A percentile compares a stretch with the other conserved stretches of the same genome.
These are phyloP conservation scores for Myrica gale DNA, from an alignment of 306 rosid species.

Conservation along the genomic window DNA sequence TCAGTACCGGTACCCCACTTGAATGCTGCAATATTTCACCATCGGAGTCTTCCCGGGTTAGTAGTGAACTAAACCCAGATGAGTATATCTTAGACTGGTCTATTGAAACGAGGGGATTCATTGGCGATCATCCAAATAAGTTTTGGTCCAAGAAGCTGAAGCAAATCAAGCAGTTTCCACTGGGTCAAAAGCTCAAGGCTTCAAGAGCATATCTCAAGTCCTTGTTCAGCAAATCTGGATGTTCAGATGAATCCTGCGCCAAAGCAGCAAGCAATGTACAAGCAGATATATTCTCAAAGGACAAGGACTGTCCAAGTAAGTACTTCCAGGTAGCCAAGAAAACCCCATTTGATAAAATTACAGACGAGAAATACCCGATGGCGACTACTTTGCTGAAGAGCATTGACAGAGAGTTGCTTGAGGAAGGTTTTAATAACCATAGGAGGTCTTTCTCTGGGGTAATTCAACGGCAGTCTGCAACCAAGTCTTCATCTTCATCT, in stretches of 20 bases:
- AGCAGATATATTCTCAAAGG: constrained; percentile 29
- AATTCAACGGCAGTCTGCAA: constrained; percentile 49
- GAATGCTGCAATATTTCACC: constrained; percentile 57
- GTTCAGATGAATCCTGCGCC: constrained; percentile 52
- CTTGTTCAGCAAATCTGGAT: constrained; percentile 61
- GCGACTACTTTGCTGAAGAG: constrained; percentile 42
- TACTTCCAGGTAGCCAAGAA: constrained; percentile 42
- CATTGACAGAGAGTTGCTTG: constrained; percentile 46
- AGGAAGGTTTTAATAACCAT: constrained; percentile 44
- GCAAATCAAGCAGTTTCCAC: constrained; percentile 56
- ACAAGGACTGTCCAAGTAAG: constrained; percentile 34
- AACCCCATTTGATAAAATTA: constrained; percentile 47
- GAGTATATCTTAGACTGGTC: constrained; percentile 51
- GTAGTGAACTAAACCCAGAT: constrained; percentile 63
- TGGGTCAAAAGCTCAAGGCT: constrained; percentile 61
- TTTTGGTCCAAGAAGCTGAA: constrained; percentile 68
- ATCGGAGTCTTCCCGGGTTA: constrained; percentile 65
- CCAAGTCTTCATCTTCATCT: constrained; percentile 48
- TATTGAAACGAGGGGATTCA: constrained; percentile 38
- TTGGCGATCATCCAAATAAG: constrained; percentile 42
- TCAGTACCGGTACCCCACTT: constrained; percentile 36
- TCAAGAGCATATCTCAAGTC: constrained; percentile 67
- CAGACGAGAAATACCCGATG: constrained; percentile 37
- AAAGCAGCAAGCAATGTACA: constrained; percentile 43
- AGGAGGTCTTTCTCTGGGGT: constrained; percentile 85